These are phyloP conservation scores for Jackrogersella minutella DNA, from an alignment of 495 filamentous ascomycete genomes.

Conservation along the genomic window DNA sequence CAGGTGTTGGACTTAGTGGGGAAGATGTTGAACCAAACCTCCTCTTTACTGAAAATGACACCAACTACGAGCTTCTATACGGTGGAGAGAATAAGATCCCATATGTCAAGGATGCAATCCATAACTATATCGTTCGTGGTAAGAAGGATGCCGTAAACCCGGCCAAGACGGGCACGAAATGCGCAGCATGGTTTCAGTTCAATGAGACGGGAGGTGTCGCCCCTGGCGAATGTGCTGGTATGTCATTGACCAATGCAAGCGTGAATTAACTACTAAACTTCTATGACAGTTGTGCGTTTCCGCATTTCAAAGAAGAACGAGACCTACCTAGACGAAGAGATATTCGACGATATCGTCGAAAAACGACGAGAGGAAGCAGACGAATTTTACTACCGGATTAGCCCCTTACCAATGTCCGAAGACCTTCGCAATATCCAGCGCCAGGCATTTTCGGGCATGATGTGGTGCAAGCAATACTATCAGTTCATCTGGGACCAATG, in stretches of 20 bases:
- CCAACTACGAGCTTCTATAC: conserved; percentile 81
- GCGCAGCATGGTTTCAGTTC: conserved; percentile 90
- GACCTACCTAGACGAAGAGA: conserved; percentile 86
- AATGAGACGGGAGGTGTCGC: conserved; percentile 85
- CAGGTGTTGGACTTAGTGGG: conserved; percentile 76
- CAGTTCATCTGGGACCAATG: conserved; percentile 97
- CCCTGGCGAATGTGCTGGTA: conserved; percentile 84
- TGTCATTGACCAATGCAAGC: not conserved
- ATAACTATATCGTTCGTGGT: conserved; percentile 82
- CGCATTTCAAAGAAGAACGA: conserved; percentile 77
- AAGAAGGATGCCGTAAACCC: conserved; percentile 86
- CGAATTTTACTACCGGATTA: conserved; percentile 94
- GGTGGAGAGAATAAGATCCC: conserved; percentile 76
- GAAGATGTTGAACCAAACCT: conserved; percentile 83
- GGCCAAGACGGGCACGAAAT: conserved; percentile 80
- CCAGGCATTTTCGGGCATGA: conserved; percentile 93
- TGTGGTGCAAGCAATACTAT: conserved; percentile 98
- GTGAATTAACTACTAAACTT: conserved; percentile 13
- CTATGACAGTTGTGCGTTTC: conserved; percentile 80
- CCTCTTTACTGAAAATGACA: conserved; percentile 95
- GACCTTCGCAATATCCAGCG: conserved; percentile 94
- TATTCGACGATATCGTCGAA: conserved; percentile 91
- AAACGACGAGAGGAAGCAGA: conserved; percentile 85
- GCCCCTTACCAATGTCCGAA: conserved; percentile 91
- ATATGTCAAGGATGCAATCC: conserved; percentile 96